Conservation (phyloP, 495 filamentous ascomycete genomes). For the Polyplosphaeria fusca region DNA sequence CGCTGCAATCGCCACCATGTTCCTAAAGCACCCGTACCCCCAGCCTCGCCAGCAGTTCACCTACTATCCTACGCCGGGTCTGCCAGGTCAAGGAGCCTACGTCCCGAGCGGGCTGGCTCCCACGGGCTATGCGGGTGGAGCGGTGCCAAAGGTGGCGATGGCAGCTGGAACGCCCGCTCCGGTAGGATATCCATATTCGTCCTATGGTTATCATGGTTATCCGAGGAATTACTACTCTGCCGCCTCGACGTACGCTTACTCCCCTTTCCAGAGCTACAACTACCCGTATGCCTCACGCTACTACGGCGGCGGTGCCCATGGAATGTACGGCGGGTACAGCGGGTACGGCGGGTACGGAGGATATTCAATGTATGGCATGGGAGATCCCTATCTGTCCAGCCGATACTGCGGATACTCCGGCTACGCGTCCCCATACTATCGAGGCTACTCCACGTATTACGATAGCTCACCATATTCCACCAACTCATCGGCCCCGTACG, state of each 20-base stretch:
- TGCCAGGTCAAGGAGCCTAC: too few relatives aligned
- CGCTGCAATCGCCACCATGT: neutral
- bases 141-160: too few relatives aligned
- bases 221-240: neutral
- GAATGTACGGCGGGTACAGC: neutral
- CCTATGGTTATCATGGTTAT: too few relatives aligned
- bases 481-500: neutral
- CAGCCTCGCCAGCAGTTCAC: neutral
- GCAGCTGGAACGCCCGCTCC: too few relatives aligned
- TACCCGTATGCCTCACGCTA: too few relatives aligned
- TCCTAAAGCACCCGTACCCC: neutral
- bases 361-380: neutral
- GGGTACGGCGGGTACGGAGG: neutral
- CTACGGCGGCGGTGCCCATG: neutral
- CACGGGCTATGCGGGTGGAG: too few relatives aligned
- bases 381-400: neutral
- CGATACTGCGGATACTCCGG: too few relatives aligned
- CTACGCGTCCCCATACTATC: neutral
- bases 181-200: too few relatives aligned
- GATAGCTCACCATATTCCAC: neutral
- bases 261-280: neutral
- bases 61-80: too few relatives aligned
- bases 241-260: neutral
- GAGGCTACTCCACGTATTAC: neutral
- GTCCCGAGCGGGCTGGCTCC: too few relatives aligned